A percentile compares a stretch with the other conserved stretches of the same genome.
Conservation (phyloP, 179 eudicot genomes). For the Corrigiola litoralis region DNA sequence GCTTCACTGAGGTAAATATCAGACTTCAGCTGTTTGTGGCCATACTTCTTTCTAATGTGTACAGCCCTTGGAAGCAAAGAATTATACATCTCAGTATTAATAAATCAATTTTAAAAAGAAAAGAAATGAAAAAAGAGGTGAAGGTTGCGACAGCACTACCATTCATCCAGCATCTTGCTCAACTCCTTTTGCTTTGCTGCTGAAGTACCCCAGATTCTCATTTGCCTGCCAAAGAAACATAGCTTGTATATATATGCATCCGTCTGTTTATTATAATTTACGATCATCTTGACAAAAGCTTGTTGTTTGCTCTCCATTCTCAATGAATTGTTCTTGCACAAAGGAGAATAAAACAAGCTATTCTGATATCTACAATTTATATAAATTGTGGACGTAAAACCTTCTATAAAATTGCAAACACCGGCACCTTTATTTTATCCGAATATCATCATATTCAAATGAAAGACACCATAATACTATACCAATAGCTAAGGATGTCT, state of each 20-base stretch:
- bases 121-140: neutral
- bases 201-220: conserved; percentile 93
- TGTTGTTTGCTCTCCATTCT: neutral
- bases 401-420: neutral
- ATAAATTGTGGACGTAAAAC: neutral
- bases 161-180: conserved; percentile 89
- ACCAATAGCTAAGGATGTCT: too few species aligned
- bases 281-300: neutral
- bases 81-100: conserved; percentile 6
- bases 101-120: neutral
- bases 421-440: too few species aligned
- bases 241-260: neutral
- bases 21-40: conserved; percentile 57
- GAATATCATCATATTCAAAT: too few species aligned
- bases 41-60: conserved; percentile 63
- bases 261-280: too few species aligned
- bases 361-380: neutral
- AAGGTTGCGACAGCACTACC: conserved; percentile 40
- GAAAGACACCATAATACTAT: too few species aligned
- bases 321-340: too few species aligned
- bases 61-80: conserved; percentile 59
- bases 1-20: conserved; percentile 84
- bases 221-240: conserved; percentile 54
- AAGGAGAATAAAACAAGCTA: too few species aligned
- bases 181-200: conserved; percentile 65